Percentiles rank a stretch among this genome's conserved stretches.
Conservation (phyloP, 495 filamentous ascomycete species). For the Penicillium herquei region DNA sequence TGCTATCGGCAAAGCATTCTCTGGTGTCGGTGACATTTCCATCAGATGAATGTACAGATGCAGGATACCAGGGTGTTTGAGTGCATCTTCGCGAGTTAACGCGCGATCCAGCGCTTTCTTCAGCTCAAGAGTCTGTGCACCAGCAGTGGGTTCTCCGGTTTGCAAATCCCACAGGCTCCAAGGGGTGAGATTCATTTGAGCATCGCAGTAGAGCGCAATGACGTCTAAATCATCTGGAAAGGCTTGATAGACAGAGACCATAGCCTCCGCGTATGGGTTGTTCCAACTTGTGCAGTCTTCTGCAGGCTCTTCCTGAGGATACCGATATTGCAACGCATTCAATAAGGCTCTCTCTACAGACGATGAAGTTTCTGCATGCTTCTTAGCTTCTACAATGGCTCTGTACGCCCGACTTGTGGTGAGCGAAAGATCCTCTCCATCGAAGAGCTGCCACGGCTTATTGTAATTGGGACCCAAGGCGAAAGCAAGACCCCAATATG, state of each 20-base stretch:
- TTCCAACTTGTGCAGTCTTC: constrained; percentile 54
- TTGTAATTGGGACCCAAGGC: constrained; percentile 70
- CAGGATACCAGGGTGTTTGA: constrained; percentile 59
- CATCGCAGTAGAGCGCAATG: constrained; percentile 59
- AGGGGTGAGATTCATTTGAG: constrained; percentile 67
- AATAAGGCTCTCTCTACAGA: constrained; percentile 57
- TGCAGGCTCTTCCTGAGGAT: constrained; percentile 41
- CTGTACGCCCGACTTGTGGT: constrained; percentile 45
- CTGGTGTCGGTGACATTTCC: constrained; percentile 68
- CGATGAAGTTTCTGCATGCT: constrained; percentile 23
- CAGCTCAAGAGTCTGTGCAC: constrained; percentile 56
- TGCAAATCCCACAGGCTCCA: constrained; percentile 65
- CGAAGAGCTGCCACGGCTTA: constrained; percentile 68
- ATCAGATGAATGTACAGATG: constrained; percentile 73
- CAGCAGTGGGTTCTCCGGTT: constrained; percentile 53
- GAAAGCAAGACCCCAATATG: constrained; percentile 68
- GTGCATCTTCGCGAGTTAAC: constrained; percentile 40
- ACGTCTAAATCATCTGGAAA: constrained; percentile 61
- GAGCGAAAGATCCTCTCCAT: constrained; percentile 49
- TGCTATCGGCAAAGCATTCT: constrained; percentile 53
- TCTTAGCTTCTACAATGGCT: constrained; percentile 43
- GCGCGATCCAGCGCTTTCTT: constrained; percentile 54
- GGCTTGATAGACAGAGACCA: constrained; percentile 52
- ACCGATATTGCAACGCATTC: constrained; percentile 54
- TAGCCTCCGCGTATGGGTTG: constrained; percentile 56